Evolutionary conservation across 2,329 filamentous ascomycete species (phyloP).

Genomic region (Myriosclerotinia scirpicola): DNA sequence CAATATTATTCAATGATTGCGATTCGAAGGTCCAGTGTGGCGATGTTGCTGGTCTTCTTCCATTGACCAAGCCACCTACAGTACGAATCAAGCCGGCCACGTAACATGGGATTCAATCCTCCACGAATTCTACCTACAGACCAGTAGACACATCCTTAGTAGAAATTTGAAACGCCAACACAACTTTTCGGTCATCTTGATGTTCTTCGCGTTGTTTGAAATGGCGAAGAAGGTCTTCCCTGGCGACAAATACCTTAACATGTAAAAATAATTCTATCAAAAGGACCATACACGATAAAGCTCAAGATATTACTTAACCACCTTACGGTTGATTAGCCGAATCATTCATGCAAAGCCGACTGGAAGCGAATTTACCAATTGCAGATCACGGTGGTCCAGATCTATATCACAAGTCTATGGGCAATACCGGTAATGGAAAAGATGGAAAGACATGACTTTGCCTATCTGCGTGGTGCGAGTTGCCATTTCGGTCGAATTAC

Average conservation of each 20-base stretch:
- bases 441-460: not conserved
- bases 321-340: not conserved
- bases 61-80: not conserved
- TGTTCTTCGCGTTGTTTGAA: not conserved
- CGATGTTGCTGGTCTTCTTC: not conserved
- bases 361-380: constrained; percentile 1
- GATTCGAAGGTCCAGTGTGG: not conserved
- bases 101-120: not conserved
- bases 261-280: constrained; percentile 14
- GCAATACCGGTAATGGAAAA: not conserved
- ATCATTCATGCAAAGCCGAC: not conserved
- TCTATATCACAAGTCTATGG: not conserved
- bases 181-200: too few relatives aligned
- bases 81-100: constrained; percentile 6
- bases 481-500: constrained; percentile 9
- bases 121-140: not conserved
- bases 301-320: constrained; percentile 1
- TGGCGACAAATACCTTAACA: not conserved
- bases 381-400: constrained; percentile 3
- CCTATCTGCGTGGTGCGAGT: not conserved
- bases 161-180: constrained; percentile 6
- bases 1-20: not conserved
- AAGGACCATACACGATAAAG: not conserved
- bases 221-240: not conserved
- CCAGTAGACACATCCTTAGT: not conserved